Percentiles rank a stretch among this genome's conserved stretches.
These are phyloP conservation scores for Fagopyrum esculentum DNA, from an alignment of 148 eudicot genomes.

Conservation along the genomic window DNA sequence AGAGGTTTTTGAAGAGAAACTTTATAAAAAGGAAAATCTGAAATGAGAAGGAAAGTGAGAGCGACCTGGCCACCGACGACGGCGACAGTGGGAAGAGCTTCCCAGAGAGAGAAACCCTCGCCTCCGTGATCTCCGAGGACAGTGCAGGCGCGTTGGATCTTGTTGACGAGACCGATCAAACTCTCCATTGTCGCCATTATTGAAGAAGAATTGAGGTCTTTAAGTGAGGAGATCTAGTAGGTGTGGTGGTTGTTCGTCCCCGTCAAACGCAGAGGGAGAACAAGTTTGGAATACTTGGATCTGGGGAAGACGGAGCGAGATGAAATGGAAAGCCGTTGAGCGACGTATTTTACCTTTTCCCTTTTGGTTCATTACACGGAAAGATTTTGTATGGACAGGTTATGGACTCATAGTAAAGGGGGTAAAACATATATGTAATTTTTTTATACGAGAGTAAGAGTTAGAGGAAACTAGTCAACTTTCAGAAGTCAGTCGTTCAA, in stretches of 20 bases:
- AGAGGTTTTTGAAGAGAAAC: not conserved
- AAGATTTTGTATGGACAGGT: too few relatives aligned
- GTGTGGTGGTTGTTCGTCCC: not conserved
- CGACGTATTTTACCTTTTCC: too few relatives aligned
- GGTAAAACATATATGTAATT: too few relatives aligned
- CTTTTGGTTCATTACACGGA: too few relatives aligned
- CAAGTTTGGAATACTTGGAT: too few relatives aligned
- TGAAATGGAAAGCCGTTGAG: too few relatives aligned
- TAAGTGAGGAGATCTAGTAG: not conserved
- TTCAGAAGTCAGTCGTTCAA: too few relatives aligned
- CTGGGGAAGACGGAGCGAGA: too few relatives aligned
- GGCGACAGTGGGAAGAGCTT: constrained; percentile 77
- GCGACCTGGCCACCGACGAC: constrained; percentile 77
- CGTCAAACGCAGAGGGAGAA: not conserved
- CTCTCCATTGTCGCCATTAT: constrained; percentile 73
- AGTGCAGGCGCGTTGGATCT: constrained; percentile 66
- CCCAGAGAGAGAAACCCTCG: constrained; percentile 73
- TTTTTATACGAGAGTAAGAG: too few relatives aligned
- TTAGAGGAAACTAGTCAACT: too few relatives aligned
- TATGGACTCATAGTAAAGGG: too few relatives aligned
- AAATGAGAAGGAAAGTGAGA: not conserved
- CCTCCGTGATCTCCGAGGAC: constrained; percentile 78
- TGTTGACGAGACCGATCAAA: constrained; percentile 69
- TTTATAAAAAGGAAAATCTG: not conserved
- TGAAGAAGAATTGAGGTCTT: not conserved